Base-by-base conservation (phyloP, 257 asterid genomes). In the Nicotiana obtusifolia region DNA sequence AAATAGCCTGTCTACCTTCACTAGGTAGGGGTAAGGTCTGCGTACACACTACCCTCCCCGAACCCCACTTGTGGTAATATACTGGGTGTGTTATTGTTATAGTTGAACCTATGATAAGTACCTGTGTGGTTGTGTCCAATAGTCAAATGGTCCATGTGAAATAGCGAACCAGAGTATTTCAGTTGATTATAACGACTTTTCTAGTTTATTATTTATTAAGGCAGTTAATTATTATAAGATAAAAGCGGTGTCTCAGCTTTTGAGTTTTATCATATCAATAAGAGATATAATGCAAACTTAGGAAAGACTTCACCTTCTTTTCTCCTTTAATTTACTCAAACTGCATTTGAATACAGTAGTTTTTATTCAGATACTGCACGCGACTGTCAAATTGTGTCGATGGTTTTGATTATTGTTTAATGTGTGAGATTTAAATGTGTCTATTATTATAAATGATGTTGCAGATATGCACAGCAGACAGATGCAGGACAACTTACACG, bases 401-500 rank as follows among this genome's bases (percentile, higher is more conserved):
- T 47, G 37, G 62, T 49, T 49, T 26, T 49, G 56, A 15, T 75
- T 75, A 75, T 49, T 49, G 47, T 71, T 31, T 20, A 44, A 5
- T 22, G 31, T 22, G 62, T 47, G 47, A 44, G 16, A 47, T 47
- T 24, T 7, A 24, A 15, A 44, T 20, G 7, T 47, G 61, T 37
- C 1, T 75, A 24, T 73, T 24, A 75, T 49, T 75, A 22, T 26
- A 14, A 49, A 75, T 76, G 81, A 7, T 52, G 19, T 71, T 78
- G 57, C 94, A 95, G 99, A 86, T 83, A 88, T 4, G 99, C 99
- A 6, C 99, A 95, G 82, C 97, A 95, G 88, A 95, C 99, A 0
- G 99, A 95, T 83, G 98, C 98, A 41, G 97, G 98, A 49, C 99
- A 95, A 71, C 97, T 95, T 7, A 90, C 97, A 6, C 89, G 99